A percentile compares a stretch with the other conserved stretches of the same genome.
Conservation (phyloP, 2,329 filamentous ascomycete genomes). For the Aspergillus ibericus region DNA sequence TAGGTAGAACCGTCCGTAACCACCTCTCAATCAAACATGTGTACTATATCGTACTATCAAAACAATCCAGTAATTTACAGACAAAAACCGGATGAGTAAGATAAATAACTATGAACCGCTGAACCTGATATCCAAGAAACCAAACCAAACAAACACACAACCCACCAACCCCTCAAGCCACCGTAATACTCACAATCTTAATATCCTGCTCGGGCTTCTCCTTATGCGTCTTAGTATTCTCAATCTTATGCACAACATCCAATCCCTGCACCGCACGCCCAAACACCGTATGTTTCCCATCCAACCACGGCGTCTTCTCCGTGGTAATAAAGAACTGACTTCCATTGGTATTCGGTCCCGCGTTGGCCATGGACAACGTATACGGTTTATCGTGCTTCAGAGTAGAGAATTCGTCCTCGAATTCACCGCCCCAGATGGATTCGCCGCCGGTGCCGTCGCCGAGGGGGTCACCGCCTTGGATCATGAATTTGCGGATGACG, state of each 20-base stretch:
- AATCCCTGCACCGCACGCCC: constrained; percentile 85
- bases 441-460: constrained; percentile 89
- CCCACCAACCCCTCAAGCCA: constrained; percentile 22
- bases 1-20: too few species aligned
- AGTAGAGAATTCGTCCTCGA: constrained; percentile 89
- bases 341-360: constrained; percentile 90
- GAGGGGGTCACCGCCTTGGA: constrained; percentile 78
- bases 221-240: constrained; percentile 80
- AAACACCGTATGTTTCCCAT: constrained; percentile 97
- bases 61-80: neutral
- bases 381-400: constrained; percentile 95
- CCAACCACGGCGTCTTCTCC: constrained; percentile 94
- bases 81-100: neutral
- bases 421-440: constrained; percentile 89
- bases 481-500: constrained; percentile 98
- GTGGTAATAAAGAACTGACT: constrained; percentile 99
- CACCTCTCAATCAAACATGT: neutral
- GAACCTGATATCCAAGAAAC: neutral
- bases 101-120: neutral
- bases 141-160: neutral
- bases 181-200: constrained; percentile 83
- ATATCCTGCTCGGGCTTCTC: constrained; percentile 97
- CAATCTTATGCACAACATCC: constrained; percentile 94
- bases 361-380: constrained; percentile 96
- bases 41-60: neutral